Percentiles rank a stretch among this genome's conserved stretches.
phyloP scores from a whole-genome alignment of 2,329 filamentous ascomycete species.

The Colletotrichum sp. region DNA sequence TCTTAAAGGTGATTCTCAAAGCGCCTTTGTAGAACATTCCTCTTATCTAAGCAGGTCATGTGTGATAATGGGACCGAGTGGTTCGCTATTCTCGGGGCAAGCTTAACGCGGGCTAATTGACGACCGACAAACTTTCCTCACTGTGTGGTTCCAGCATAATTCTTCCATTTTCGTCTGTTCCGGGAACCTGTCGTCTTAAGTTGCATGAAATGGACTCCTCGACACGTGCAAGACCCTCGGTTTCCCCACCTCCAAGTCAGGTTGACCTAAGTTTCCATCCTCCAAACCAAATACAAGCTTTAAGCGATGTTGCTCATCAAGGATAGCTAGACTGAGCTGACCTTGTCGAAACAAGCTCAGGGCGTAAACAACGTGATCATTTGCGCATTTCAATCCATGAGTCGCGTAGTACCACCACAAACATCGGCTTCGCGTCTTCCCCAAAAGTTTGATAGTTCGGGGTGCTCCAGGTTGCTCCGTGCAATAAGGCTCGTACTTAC shows the following conservation, averaged over 20 bases:
- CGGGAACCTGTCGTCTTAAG: background rate
- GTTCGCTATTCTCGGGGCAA: background rate
- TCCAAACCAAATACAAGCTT: background rate
- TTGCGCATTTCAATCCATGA: background rate
- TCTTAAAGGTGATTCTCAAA: no score
- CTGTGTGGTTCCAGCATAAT: background rate
- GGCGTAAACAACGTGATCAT: background rate
- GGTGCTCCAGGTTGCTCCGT: background rate
- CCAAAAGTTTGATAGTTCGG: background rate
- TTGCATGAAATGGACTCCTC: background rate
- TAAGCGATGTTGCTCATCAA: background rate
- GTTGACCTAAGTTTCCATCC: background rate
- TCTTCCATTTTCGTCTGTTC: background rate
- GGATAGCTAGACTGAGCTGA: background rate
- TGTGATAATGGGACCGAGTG: background rate
- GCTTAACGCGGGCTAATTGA: accelerated
- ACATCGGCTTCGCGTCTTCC: background rate
- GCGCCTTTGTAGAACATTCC: no score
- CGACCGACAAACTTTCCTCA: background rate
- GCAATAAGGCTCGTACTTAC: background rate
- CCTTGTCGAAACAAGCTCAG: background rate
- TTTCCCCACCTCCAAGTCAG: background rate
- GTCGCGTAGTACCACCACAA: background rate
- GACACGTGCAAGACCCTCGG: background rate
- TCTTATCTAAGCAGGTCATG: background rate